Base-by-base conservation (phyloP, 1,284 basidiomycete species). In the Phlebopus sp. region DNA sequence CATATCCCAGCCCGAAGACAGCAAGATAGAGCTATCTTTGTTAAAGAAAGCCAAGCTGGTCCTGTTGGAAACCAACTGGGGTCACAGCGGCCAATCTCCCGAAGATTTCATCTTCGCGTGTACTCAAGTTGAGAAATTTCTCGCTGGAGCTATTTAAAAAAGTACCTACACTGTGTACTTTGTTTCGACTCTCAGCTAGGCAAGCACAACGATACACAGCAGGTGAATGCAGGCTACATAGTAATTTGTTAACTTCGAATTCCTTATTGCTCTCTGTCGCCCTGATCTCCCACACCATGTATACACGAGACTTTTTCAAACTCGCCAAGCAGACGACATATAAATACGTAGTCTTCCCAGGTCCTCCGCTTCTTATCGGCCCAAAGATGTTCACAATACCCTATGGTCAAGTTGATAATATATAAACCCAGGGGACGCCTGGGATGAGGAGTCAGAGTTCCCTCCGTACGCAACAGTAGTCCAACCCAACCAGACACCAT, bases 1-100 rank as follows among this genome's bases (percentile, higher is more conserved):
- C 19, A 11, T 42, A 14, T 17, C 21, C 11, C 32, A 79, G 76
- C 78, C 79, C 3, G 78, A 82, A 57, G 77, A 82, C 53, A 79
- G 73, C 53, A 68, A 75, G 52, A 67, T 58, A n/a, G 79, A 83
- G 54, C 59, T 79, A 15, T 61, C 62, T 10, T 66, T 69, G 42
- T 57, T 80, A 61, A 64, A 65, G 46, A 67, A 67, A 34, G 43
- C 38, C 8, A 51, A 38, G 27, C 37, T 56, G 23, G 35, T 44
- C n/a, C 11, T n/a, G 30, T 37, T 58, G 15, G 55, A 57, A 31
- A 51, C 55, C n/a, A 31, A 52, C 41, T 57, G 55, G 56, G 56
- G 55, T 21, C 55, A 56, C 37, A 47, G 23, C 27, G 29, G 34
- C 34, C 44, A 50, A 34, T 17, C 27, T 14, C 47, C 30, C 13